Base-by-base conservation (phyloP, 345 rosid genomes). In the Erysimum cheiranthoides region DNA sequence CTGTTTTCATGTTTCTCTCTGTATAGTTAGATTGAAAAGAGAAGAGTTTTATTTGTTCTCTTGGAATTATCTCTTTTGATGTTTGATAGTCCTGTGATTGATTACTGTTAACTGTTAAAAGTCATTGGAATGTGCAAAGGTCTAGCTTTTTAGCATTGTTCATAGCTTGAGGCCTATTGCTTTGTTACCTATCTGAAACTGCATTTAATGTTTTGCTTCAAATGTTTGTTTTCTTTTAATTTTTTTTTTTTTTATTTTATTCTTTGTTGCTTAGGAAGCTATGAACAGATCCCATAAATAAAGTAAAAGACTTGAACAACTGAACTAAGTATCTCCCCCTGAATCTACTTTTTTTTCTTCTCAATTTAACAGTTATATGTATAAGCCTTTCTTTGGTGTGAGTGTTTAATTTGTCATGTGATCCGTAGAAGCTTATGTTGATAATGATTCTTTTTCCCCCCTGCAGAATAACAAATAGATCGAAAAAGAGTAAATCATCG, bases 51-150 rank as follows among this genome's bases (percentile, higher is more conserved):
- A 5, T 34, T 32, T 25, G 16, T 30, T 30, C 6, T 47, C 17
- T 66, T 34, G 61, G 36, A 53, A 38, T 43, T 54, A 60, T 4
- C 58, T 68, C 32, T 51, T 18, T 61, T 76, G 75, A 76, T 61
- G 71, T 64, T 63, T 77, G 76, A 63, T 63, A 46, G 75, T 70
- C 14, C 72, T 77, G 66, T 39, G 61, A 54, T 77, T 70, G 66
- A 13, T 63, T 70, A 46, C 60, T 70, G 53, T 70, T 54, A 60
- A 49, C 54, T 75, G 68, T 49, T 50, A 14, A 1, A 52, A 61
- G 70, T 21, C 71, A 54, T 64, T 46, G 71, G 71, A 64, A 53
- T 69, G 35, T 35, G 51, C 59, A 53, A 62, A 62, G 59, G 71
- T 76, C 71, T 76, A 62, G 13, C 42, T 30, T 76, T 73, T 52